Base-by-base conservation (phyloP, 2,329 filamentous ascomycete genomes). In the Arachnomyces sp. region DNA sequence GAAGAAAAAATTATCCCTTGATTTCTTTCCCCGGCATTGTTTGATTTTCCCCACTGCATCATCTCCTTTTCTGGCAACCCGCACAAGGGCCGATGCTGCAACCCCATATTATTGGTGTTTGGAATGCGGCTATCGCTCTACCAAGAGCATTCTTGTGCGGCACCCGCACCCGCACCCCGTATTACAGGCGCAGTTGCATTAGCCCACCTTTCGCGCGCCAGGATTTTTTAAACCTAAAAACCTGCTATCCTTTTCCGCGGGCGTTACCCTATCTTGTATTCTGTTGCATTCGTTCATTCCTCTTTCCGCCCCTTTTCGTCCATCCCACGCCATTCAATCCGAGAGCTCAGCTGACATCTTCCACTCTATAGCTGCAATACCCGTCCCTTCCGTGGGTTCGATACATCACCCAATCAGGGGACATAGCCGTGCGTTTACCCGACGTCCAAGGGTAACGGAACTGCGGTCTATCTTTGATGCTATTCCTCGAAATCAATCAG, bases 361-460 rank as follows among this genome's bases (percentile, higher is more conserved):
- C 20, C 16, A 25, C 3, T n/a, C n/a, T 28, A 36, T 52, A 95
- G 89, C 69, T 96, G 49, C 92, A 98, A 92, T 98, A 98, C 61
- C 89, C 89, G 3, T 95, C 89, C 15, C 71, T 96, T 39, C 92
- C 92, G 1, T 98, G 92, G 92, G 92, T 98, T 17, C 79, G 92
- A 57, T 98, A 98, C 67, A 98, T 98, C 58, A 98, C 90, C 49
- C 92, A 96, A 65, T 94, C 88, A 11, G 90, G 90, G 50, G 90
- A 96, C 61, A 96, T 96, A 60, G 88, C 90, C 17, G 89, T 96
- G 45, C 77, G 90, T 54, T 74, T 96, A 64, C 90, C 90, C n/a
- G 90, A 96, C 62, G 84, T 82, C 47, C 82, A 84, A 66, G 87
- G 71, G 75, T 55, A 40, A 49, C 50, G 38, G 16, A 39, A 28